These are phyloP conservation scores for Kwoniella dendrophila DNA, from an alignment of 768 basidiomycete species.

Conservation along the genomic window DNA sequence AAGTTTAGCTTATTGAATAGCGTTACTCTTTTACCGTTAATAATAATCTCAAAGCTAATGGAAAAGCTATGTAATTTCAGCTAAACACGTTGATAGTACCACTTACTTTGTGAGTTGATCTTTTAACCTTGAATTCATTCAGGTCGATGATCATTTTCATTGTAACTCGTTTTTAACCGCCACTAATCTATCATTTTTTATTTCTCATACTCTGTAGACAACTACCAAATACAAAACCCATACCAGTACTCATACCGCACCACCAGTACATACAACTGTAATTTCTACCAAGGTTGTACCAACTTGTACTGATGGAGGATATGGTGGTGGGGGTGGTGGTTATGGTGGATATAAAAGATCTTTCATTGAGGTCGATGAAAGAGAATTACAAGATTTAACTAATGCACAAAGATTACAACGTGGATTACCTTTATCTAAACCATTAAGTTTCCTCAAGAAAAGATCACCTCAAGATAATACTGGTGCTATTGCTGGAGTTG, in stretches of 20 bases:
- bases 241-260: constrained; percentile 2
- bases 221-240: constrained; percentile 15
- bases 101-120: constrained; percentile 8
- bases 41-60: background rate
- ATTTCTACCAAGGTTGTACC: constrained; percentile 8
- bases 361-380: constrained; percentile 13
- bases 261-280: constrained; percentile 9
- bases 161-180: background rate
- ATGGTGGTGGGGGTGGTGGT: background rate
- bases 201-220: background rate
- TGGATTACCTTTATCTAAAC: constrained; percentile 21
- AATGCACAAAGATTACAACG: constrained; percentile 26
- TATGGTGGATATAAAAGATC: constrained; percentile 1
- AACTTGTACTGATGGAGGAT: constrained; percentile 2
- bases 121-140: background rate
- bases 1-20: constrained; percentile 4
- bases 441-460: background rate
- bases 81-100: constrained; percentile 13
- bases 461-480: too few species aligned
- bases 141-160: background rate
- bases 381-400: constrained; percentile 18
- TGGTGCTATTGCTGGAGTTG: too few species aligned
- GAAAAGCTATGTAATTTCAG: background rate
- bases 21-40: background rate
- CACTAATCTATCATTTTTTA: background rate